Percentiles rank a stretch among this genome's conserved stretches.
phyloP scores from a whole-genome alignment of 2,329 filamentous ascomycete species.

The Proliferodiscus dingleyae region DNA sequence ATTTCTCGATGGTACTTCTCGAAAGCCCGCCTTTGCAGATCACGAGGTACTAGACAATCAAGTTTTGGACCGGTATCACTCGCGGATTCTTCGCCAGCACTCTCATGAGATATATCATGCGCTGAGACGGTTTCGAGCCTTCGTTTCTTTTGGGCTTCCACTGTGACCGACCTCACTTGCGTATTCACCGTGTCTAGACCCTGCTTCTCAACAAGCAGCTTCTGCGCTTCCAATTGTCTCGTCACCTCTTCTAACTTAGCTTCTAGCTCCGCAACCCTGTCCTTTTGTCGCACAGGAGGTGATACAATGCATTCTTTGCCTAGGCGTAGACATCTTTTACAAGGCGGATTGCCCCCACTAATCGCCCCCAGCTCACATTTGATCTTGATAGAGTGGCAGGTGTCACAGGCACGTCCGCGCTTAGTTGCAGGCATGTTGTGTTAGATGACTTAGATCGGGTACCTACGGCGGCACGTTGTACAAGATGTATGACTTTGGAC shows the following conservation, averaged over 20 bases:
- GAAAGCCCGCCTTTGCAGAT: background rate
- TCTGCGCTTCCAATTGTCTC: constrained; percentile 2
- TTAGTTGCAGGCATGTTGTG: background rate
- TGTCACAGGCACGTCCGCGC: constrained; percentile 6
- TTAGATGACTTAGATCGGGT: no score
- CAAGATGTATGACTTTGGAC: no score
- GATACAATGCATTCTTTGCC: constrained; percentile 6
- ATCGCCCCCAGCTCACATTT: constrained; percentile 7
- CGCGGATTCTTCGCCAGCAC: no score
- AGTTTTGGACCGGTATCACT: no score
- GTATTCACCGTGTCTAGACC: no score
- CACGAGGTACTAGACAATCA: background rate
- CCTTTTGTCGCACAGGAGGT: constrained; percentile 5
- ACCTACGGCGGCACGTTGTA: no score
- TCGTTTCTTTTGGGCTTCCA: background rate
- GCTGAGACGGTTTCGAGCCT: no score
- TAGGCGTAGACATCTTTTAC: constrained; percentile 5
- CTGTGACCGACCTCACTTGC: background rate
- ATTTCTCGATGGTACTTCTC: constrained; percentile 3
- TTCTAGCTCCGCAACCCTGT: constrained; percentile 7
- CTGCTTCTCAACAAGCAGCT: no score
- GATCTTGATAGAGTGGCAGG: constrained; percentile 7
- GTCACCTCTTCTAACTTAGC: constrained; percentile 7
- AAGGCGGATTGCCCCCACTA: constrained; percentile 4
- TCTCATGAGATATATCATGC: no score